phyloP scores from a whole-genome alignment of 805 yeast genomes.

The Candida wancherniae region DNA sequence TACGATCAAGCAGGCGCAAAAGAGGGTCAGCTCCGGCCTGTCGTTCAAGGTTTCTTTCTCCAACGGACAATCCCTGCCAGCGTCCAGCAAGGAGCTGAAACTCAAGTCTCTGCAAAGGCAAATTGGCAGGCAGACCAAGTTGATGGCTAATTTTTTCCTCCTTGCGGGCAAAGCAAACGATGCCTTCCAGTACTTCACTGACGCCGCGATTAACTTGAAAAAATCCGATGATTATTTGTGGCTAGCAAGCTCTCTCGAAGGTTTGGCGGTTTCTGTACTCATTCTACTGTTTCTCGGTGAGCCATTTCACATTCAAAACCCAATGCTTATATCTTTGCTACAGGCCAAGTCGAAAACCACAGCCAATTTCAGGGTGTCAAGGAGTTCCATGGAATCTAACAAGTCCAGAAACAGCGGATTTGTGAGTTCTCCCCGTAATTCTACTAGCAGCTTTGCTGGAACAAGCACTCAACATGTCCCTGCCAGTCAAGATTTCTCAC shows the following conservation, averaged over 20 bases:
- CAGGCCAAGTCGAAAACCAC: constrained; percentile 27
- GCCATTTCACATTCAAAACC: constrained; percentile 45
- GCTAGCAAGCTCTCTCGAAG: constrained; percentile 86
- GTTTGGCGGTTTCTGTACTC: constrained; percentile 61
- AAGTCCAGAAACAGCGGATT: constrained; percentile 10
- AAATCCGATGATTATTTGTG: constrained; percentile 73
- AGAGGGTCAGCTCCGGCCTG: constrained; percentile 38
- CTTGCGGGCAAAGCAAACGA: constrained; percentile 74
- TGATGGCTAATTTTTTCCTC: constrained; percentile 70
- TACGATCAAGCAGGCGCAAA: constrained; percentile 39
- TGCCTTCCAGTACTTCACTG: constrained; percentile 71
- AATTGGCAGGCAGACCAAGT: constrained; percentile 70
- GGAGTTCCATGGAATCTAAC: constrained; percentile 37
- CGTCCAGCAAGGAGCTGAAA: constrained; percentile 21
- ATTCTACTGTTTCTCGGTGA: constrained; percentile 54
- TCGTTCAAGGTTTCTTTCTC: constrained; percentile 31
- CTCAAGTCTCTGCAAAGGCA: constrained; percentile 41
- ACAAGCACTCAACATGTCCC: constrained; percentile 24
- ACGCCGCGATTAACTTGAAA: constrained; percentile 57
- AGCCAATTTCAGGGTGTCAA: constrained; percentile 33
- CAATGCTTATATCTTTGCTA: constrained; percentile 29
- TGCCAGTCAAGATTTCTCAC: constrained; percentile 21
- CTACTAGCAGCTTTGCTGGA: constrained; percentile 25
- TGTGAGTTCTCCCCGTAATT: constrained; percentile 30
- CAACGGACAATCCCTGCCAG: constrained; percentile 9